Base-by-base conservation (phyloP, 2,329 filamentous ascomycete genomes). In the Colletotrichum noveboracense region DNA sequence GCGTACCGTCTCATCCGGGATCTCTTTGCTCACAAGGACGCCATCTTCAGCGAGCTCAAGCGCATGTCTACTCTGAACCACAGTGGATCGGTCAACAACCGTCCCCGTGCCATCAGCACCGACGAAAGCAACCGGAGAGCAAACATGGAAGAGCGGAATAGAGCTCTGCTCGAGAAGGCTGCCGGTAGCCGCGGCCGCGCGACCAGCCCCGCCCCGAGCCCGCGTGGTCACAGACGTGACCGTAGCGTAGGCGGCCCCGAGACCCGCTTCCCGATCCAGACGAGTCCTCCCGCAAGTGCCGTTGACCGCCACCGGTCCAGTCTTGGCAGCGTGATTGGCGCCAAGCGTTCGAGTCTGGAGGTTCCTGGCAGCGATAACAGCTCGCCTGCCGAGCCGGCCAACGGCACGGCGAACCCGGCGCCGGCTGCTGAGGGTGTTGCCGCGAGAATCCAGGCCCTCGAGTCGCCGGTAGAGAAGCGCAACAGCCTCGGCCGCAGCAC, bases 41-140 rank as follows among this genome's bases (percentile, higher is more conserved):
- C 94, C 76, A 98, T 99, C 82, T 99, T 99, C 84, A 95, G 94
- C 78, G 97, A 98, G 83, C 90, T 99, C 77, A 99, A 99, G 89
- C 96, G 97, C 79, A 94, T 96, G 83, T 95, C 94, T 58, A 91
- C 91, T 12, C 88, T 94, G 21, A 92, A 89, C 14, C 92, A 94
- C 80, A 90, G 91, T n/a, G 88, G 89, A 58, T 93, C 93, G 2
- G 82, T 89, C 34, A 82, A 81, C 58, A 82, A 81, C 60, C 93
- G 95, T 56, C 94, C 95, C 28, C 94, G 97, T 64, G 96, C 96
- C 34, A 95, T 98, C 81, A 97, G 95, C 83, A 98, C 96, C 1
- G 96, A 99, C 82, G 97, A 99, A 88, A 97, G 95, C 86, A 97
- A 97, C 85, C 94, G 97, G 76, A 95, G 96, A 81, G 95, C 95